These are phyloP conservation scores for Amaranthus hypochondriacus DNA, from an alignment of 148 eudicot genomes.

Conservation along the genomic window DNA sequence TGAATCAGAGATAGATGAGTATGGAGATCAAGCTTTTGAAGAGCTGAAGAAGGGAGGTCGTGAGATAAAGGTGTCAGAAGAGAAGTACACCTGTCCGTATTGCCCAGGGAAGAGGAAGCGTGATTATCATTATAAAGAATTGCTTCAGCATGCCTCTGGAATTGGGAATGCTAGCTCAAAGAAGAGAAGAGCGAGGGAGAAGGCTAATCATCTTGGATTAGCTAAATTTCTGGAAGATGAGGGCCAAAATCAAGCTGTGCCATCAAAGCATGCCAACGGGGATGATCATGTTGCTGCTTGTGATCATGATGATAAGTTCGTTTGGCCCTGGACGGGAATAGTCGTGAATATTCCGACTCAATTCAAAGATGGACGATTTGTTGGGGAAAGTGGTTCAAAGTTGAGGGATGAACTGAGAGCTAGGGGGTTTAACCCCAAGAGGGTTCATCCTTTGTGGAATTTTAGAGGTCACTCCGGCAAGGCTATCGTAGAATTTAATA, in stretches of 20 bases:
- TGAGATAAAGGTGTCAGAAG: constrained; percentile 51
- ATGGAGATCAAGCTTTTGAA: constrained; percentile 52
- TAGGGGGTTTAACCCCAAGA: constrained; percentile 79
- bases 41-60: constrained; percentile 57
- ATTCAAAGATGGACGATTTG: constrained; percentile 63
- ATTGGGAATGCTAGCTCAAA: constrained; percentile 62
- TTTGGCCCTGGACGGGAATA: constrained; percentile 95
- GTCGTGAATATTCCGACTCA: constrained; percentile 71
- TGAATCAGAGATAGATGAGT: constrained; percentile 78
- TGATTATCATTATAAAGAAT: constrained; percentile 59
- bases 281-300: constrained; percentile 39
- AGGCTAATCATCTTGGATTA: constrained; percentile 76
- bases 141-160: constrained; percentile 80
- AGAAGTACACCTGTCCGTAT: constrained; percentile 66
- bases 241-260: constrained; percentile 37
- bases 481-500: constrained; percentile 79
- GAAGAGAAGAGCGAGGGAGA: constrained; percentile 76
- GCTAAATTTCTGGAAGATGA: constrained; percentile 64
- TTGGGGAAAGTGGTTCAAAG: constrained; percentile 88
- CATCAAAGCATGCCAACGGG: constrained; percentile 38
- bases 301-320: constrained; percentile 80
- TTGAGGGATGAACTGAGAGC: constrained; percentile 68
- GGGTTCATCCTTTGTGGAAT: constrained; percentile 84
- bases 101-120: constrained; percentile 74
- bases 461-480: constrained; percentile 79